Conservation (phyloP, 2,329 filamentous ascomycete genomes). For the Trichoderma sp. region DNA sequence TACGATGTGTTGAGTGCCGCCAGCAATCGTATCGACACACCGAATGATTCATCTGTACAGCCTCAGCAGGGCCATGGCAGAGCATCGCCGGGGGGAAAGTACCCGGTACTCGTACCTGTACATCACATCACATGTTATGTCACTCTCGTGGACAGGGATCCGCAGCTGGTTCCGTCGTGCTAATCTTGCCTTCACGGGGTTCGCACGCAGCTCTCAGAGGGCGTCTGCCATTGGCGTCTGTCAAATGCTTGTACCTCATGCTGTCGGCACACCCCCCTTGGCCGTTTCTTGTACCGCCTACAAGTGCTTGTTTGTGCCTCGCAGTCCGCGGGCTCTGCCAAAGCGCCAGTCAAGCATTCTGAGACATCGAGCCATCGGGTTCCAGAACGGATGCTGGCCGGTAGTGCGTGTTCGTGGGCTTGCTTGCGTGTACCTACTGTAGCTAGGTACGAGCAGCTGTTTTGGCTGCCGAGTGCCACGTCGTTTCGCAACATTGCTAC, state of each 20-base stretch:
- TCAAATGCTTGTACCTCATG: neutral
- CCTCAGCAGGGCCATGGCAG: neutral
- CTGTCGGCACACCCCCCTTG: neutral
- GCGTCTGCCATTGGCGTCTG: neutral
- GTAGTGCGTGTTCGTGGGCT: neutral
- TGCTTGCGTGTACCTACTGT: neutral
- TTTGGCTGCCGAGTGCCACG: neutral
- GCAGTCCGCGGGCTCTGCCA: neutral
- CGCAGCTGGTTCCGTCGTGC: neutral
- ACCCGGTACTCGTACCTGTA: neutral
- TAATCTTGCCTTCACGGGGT: no score
- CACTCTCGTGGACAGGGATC: neutral
- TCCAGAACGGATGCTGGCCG: conserved; percentile 5
- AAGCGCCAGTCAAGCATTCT: conserved; percentile 11
- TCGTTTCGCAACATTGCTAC: neutral
- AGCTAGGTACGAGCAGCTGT: neutral
- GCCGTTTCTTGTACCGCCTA: no score
- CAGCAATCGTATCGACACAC: neutral
- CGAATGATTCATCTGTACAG: neutral
- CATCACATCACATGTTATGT: neutral
- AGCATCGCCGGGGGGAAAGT: neutral
- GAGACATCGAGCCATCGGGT: neutral
- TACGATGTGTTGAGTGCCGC: neutral
- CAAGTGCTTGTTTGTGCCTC: neutral
- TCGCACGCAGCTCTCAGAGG: no score